Evolutionary conservation across 2,329 filamentous ascomycete species (phyloP), one percentile per base, ranked within the genome.

Genomic region (Aureobasidium sp.): DNA sequence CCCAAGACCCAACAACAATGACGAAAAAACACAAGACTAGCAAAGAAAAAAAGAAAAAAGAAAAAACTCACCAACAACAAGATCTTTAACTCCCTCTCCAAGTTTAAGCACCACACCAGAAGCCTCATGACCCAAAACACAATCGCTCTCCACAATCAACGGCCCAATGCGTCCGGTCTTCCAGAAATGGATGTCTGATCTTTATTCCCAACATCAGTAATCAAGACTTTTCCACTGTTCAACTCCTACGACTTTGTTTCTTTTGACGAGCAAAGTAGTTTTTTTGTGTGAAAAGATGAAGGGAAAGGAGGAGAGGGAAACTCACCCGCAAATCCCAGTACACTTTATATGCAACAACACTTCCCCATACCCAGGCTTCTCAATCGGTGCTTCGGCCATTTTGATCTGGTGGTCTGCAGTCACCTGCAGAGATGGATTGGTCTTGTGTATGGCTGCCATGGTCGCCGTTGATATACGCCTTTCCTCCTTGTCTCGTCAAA

Each of bases 321-420:
- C 80, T 71, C 80, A 93, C 85, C 93, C 93, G 80, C 94, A 97
- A 70, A 97, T 97, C 61, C 94, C 94, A 6, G 93, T 97, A 77
- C 90, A 95, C 76, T 93, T 90, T 74, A 63, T 45, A 37, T 63
- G 61, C 27, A 63, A 11, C 29, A 63, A 25, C 5, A 62, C 59
- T 15, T 61, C 39, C 27, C 48, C 48, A 1, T 45, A 4, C 14
- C 49, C 59, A 1, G 59, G 59, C 27, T 61, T 39, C 9, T 52
- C 37, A 2, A 61, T 61, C 5, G 59, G 48, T 37, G 59, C 39
- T 45, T 51, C 47, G 7, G 39, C 48, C 37, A 61, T 61, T 11
- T 61, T 61, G 47, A 61, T 53, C 22, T 47, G 47, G 15, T 61
- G 59, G 15, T 61, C 59, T 17, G 59, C 59, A 11, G 59, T 61